Conservation (phyloP, 345 rosid species). For the Excoecaria cochinchinensis region DNA sequence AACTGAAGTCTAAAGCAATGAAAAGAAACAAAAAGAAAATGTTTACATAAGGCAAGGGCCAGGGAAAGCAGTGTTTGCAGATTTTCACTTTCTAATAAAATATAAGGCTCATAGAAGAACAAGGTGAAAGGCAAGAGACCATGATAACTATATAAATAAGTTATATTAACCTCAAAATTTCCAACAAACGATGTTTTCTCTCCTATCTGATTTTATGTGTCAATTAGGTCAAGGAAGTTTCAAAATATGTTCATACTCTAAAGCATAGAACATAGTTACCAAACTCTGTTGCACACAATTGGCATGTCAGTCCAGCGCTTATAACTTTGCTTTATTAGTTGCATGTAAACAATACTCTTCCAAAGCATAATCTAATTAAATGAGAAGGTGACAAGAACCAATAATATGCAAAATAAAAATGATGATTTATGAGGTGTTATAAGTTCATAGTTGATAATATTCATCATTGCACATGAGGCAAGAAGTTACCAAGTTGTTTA, state of each 20-base stretch:
- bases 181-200: background rate
- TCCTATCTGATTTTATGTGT: background rate
- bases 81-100: background rate
- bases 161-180: too few species aligned
- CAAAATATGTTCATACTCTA: background rate
- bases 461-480: slow-evolving; percentile 2
- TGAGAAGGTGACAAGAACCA: background rate
- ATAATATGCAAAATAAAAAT: background rate
- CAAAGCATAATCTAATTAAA: background rate
- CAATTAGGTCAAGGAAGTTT: background rate
- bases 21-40: background rate
- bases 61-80: background rate
- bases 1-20: slow-evolving; percentile 4
- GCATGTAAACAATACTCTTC: background rate
- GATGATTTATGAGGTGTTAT: background rate
- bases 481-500: slow-evolving; percentile 60
- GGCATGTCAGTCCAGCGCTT: background rate
- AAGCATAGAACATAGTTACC: background rate
- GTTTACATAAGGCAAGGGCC: background rate
- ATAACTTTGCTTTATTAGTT: background rate
- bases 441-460: background rate
- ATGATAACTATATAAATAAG: background rate
- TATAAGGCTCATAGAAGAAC: slow-evolving; percentile 5
- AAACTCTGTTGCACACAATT: background rate
- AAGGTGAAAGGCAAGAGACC: background rate